Evolutionary conservation across 2,329 filamentous ascomycete genomes (phyloP), one percentile per base, ranked within the genome.

Genomic region (Penicillium hordei): DNA sequence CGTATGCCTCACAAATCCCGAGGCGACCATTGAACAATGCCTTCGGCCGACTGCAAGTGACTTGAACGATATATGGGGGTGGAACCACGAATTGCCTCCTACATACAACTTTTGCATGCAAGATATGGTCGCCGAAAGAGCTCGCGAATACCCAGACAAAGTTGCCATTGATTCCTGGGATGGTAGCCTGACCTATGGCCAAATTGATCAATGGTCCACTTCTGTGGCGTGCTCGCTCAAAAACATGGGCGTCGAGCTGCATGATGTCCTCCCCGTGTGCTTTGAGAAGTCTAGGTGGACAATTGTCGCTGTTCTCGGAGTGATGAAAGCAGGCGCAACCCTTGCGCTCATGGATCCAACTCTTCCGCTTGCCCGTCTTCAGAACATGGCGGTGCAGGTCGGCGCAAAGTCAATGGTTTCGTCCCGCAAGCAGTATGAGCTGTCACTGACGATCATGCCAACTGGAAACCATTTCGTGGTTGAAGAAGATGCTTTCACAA

Each of bases 51-150:
- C 69, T 5, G 43, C 48, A 13, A 56, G 68, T n/a, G 80, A 82
- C 55, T 63, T 81, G 4, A 64, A 75, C 17, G 68, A 78, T 23
- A 74, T 82, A 43, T 82, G 81, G 81, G 65, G 66, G 4, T 81
- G 79, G 78, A 82, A 82, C 45, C 68, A 77, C 29, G 58, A 71
- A 2, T 59, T 82, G 2, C 79, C 79, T 21, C 75, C 77, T 2
- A 72, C 73, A 1, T 70, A 77, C 52, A 68, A 74, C 36, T 75
- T 73, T 39, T 81, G 79, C 64, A 80, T 80, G 72, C 79, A 82
- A 59, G 77, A 80, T 1, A 72, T 81, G 55, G 68, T 83, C 17
- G 66, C 75, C 5, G 63, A 70, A 27, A 64, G 61, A 50, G 68
- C 68, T 4, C 59, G 55, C 5, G 60, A 63, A 38, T 59, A 60